Conservation (phyloP, 441 rosid species). For the Viola pubescens region DNA sequence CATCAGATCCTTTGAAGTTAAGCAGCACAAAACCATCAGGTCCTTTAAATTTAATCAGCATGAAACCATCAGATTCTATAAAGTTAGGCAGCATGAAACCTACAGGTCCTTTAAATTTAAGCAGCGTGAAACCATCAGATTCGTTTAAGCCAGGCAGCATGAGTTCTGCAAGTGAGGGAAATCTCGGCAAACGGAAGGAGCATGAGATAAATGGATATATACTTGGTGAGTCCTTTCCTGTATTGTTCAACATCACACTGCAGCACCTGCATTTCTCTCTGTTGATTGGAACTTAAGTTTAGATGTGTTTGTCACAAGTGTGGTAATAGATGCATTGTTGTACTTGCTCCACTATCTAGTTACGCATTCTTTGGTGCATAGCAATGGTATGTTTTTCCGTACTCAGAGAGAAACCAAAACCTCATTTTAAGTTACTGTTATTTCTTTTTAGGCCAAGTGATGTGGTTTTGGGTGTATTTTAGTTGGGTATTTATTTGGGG, state of each 20-base stretch:
- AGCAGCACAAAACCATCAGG: too few species aligned
- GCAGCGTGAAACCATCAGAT: slow-evolving; percentile 17
- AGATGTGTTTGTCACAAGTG: slow-evolving; percentile 6
- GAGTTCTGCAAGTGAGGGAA: slow-evolving; percentile 23
- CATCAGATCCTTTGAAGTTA: too few species aligned
- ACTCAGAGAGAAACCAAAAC: slow-evolving; percentile 11
- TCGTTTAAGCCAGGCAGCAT: slow-evolving; percentile 22
- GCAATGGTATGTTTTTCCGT: slow-evolving; percentile 23
- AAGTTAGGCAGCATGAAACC: too few species aligned
- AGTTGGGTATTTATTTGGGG: too few species aligned
- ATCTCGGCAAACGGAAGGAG: slow-evolving; percentile 47
- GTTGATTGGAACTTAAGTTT: slow-evolving; percentile 13
- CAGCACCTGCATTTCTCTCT: slow-evolving; percentile 15
- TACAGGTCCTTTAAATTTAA: too few species aligned
- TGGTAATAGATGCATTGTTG: slow-evolving; percentile 14
- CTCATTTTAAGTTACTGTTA: not conserved
- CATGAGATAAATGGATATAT: slow-evolving; percentile 42
- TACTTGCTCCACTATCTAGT: slow-evolving; percentile 16
- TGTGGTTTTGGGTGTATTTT: too few species aligned
- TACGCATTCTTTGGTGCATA: slow-evolving; percentile 16
- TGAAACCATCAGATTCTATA: too few species aligned
- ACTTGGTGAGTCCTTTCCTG: slow-evolving; percentile 51
- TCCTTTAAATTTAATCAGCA: too few species aligned
- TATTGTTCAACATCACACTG: slow-evolving; percentile 17
- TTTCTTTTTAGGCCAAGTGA: too few species aligned